Evolutionary conservation across 768 basidiomycete species (phyloP).

Genomic region (Lactifluus subvellereus): DNA sequence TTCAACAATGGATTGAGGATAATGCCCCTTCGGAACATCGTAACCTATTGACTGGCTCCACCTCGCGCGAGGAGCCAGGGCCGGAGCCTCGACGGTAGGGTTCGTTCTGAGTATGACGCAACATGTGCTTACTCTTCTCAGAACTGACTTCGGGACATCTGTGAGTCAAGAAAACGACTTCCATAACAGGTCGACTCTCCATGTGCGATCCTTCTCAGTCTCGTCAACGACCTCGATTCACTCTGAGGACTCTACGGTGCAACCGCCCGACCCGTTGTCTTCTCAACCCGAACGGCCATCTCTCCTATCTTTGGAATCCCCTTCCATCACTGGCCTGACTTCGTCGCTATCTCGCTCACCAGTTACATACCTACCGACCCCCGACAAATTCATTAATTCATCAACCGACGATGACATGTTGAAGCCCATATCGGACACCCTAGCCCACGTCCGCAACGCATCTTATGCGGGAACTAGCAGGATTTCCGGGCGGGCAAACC

Average conservation of each 20-base stretch:
- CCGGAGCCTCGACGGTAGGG: slow-evolving; percentile 37
- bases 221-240: slow-evolving; percentile 54
- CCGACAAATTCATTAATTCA: slow-evolving; percentile 45
- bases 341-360: slow-evolving; percentile 46
- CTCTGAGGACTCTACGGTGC: slow-evolving; percentile 28
- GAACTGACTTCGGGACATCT: slow-evolving; percentile 3
- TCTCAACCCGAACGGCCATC: slow-evolving; percentile 39
- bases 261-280: background rate
- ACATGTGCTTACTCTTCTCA: slow-evolving; percentile 28
- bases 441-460: slow-evolving; percentile 43
- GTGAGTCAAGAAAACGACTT: slow-evolving; percentile 1
- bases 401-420: slow-evolving; percentile 42
- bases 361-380: slow-evolving; percentile 51
- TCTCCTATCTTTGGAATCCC: slow-evolving; percentile 45
- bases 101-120: background rate
- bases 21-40: slow-evolving; percentile 36
- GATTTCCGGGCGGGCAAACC: slow-evolving; percentile 34
- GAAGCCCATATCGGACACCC: slow-evolving; percentile 18
- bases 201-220: slow-evolving; percentile 54
- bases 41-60: slow-evolving; percentile 45
- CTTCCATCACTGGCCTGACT: slow-evolving; percentile 28
- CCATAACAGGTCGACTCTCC: slow-evolving; percentile 26
- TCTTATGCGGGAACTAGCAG: slow-evolving; percentile 41
- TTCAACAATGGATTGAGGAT: slow-evolving; percentile 73
- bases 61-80: slow-evolving; percentile 38